Evolutionary conservation across 2,329 filamentous ascomycete species (phyloP).

Genomic region (Neofusicoccum ribis): DNA sequence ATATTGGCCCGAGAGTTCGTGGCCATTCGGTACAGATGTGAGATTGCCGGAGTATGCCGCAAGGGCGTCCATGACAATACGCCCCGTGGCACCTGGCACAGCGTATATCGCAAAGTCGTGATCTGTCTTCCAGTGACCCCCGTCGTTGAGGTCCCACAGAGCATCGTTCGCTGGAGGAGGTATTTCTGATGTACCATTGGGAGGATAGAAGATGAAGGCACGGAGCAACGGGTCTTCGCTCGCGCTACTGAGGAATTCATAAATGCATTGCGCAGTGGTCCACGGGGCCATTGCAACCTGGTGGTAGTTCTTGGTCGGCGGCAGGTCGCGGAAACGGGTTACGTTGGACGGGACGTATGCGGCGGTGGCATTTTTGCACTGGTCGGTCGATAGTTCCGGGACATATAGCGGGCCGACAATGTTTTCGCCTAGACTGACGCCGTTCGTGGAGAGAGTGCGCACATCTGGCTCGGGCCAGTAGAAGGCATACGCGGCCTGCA

Average conservation of each 20-base stretch:
- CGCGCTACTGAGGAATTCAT: conserved; percentile 66
- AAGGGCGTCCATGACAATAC: conserved; percentile 68
- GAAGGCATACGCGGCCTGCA: conserved; percentile 31
- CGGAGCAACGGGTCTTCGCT: conserved; percentile 60
- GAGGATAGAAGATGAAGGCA: conserved; percentile 56
- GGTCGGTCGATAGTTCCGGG: conserved; percentile 64
- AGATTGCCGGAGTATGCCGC: conserved; percentile 77
- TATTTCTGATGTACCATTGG: conserved; percentile 44
- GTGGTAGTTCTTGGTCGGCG: conserved; percentile 63
- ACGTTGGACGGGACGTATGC: conserved; percentile 73
- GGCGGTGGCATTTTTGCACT: conserved; percentile 64
- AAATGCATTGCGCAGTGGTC: conserved; percentile 72
- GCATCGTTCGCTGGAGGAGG: conserved; percentile 65
- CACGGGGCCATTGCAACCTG: conserved; percentile 84
- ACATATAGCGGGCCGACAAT: conserved; percentile 84
- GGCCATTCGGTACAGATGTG: conserved; percentile 46
- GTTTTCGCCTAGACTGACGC: conserved; percentile 59
- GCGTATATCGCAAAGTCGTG: conserved; percentile 82
- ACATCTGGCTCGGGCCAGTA: conserved; percentile 56
- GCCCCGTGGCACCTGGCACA: conserved; percentile 67
- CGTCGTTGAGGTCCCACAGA: conserved; percentile 71
- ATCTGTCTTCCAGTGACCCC: conserved; percentile 68
- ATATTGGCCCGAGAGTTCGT: conserved; percentile 40
- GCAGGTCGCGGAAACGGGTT: conserved; percentile 69
- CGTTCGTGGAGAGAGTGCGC: conserved; percentile 73